Evolutionary conservation across 805 yeast genomes (phyloP).

Genomic region (Schwanniomyces polymorphus): DNA sequence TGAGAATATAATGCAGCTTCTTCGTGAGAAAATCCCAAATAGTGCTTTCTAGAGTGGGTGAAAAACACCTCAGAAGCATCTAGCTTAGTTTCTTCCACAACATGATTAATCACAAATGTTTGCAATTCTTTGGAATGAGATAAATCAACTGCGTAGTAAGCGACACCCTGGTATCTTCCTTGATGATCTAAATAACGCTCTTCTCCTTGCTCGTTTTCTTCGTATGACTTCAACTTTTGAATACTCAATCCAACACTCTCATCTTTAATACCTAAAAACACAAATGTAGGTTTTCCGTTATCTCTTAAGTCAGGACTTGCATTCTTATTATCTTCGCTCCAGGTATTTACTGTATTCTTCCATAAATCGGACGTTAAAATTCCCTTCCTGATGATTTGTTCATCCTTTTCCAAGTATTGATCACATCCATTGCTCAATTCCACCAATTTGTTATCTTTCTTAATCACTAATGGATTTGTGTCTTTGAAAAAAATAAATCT

Average conservation of each 20-base stretch:
- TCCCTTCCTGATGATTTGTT: slow-evolving; percentile 15
- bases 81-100: slow-evolving; percentile 13
- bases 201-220: slow-evolving; percentile 12
- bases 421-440: slow-evolving; percentile 34
- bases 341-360: slow-evolving; percentile 13
- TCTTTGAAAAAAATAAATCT: slow-evolving; percentile 46
- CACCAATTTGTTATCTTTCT: slow-evolving; percentile 27
- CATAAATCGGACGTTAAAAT: slow-evolving; percentile 16
- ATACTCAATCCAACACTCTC: slow-evolving; percentile 43
- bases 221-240: slow-evolving; percentile 24
- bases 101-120: slow-evolving; percentile 28
- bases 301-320: slow-evolving; percentile 42
- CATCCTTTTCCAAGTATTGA: slow-evolving; percentile 22
- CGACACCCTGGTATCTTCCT: slow-evolving; percentile 57
- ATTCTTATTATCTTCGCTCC: slow-evolving; percentile 33
- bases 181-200: slow-evolving; percentile 43
- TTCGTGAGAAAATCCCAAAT: slow-evolving; percentile 28
- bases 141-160: slow-evolving; percentile 65
- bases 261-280: slow-evolving; percentile 48
- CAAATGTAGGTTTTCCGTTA: slow-evolving; percentile 32
- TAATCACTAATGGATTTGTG: slow-evolving; percentile 32
- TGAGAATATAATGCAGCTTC: slow-evolving; percentile 77
- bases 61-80: slow-evolving; percentile 21
- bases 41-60: slow-evolving; percentile 36
- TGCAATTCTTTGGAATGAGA: slow-evolving; percentile 43